phyloP scores from a whole-genome alignment of 2,329 filamentous ascomycete species.

The Microcyclosporella mali region DNA sequence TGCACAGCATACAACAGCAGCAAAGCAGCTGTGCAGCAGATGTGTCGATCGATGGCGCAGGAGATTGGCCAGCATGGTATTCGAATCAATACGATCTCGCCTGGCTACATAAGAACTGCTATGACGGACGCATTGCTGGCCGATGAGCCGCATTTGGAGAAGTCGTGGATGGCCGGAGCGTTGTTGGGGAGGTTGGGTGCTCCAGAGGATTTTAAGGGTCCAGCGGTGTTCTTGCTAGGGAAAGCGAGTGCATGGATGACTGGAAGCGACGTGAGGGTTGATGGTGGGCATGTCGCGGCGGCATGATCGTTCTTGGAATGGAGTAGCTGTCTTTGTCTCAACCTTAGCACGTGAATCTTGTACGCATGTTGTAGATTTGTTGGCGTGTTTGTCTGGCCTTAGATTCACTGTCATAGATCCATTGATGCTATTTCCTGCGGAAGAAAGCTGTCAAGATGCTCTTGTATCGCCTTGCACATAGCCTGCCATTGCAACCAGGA shows the following conservation, averaged over 20 bases:
- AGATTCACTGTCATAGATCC: too few relatives aligned
- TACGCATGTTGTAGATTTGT: too few relatives aligned
- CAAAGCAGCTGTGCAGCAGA: constrained; percentile 50
- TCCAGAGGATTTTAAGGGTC: constrained; percentile 56
- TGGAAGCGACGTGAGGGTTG: constrained; percentile 61
- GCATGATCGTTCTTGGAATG: too few relatives aligned
- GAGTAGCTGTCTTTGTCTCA: too few relatives aligned
- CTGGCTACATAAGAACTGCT: constrained; percentile 33
- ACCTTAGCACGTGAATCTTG: too few relatives aligned
- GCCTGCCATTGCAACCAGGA: too few relatives aligned
- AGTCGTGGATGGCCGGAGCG: constrained; percentile 49
- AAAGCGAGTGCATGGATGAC: constrained; percentile 67
- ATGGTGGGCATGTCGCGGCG: constrained; percentile 55
- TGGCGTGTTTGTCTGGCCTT: too few relatives aligned
- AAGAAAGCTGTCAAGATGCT: too few relatives aligned
- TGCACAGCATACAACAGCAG: constrained; percentile 49
- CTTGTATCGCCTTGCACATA: too few relatives aligned
- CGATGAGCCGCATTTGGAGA: constrained; percentile 46
- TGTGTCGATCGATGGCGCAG: constrained; percentile 47
- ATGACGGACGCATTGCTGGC: constrained; percentile 32
- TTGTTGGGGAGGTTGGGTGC: constrained; percentile 50
- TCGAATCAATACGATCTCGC: constrained; percentile 30
- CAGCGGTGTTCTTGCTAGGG: constrained; percentile 61
- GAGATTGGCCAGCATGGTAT: constrained; percentile 43
- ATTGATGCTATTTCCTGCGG: too few relatives aligned